These are phyloP conservation scores for Cyclospora cayetanensis DNA, from an alignment of 169 alveolate species.

Conservation along the genomic window DNA sequence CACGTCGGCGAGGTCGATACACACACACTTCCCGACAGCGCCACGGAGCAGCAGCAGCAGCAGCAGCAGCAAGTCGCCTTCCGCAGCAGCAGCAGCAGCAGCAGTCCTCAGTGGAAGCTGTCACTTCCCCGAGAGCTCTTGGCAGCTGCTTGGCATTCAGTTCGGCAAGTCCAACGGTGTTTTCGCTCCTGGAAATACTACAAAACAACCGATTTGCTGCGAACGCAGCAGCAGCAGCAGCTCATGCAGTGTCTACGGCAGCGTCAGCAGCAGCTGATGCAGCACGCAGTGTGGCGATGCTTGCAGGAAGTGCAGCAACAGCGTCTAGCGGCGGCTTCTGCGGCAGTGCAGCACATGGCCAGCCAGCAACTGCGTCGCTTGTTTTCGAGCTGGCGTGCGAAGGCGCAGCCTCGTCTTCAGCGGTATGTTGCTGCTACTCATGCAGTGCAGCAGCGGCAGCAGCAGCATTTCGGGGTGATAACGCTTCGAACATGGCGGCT, in stretches of 20 bases:
- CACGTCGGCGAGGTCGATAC: not conserved
- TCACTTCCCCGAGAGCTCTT: not conserved
- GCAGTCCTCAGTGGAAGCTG: slow-evolving; percentile 8
- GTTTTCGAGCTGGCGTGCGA: not conserved
- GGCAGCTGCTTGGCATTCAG: slow-evolving; percentile 17
- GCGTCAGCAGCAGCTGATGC: slow-evolving; percentile 4
- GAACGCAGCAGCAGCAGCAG: not conserved
- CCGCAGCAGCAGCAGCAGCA: slow-evolving; percentile 9
- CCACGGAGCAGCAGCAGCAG: no score
- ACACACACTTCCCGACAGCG: not conserved
- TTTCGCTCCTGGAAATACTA: not conserved
- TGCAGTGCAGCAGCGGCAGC: slow-evolving; percentile 1
- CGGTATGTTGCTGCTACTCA: not conserved
- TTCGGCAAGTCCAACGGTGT: not conserved
- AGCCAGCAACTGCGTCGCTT: not conserved
- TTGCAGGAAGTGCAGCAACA: not conserved
- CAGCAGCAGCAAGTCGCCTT: not conserved
- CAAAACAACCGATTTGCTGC: not conserved
- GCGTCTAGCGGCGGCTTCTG: not conserved
- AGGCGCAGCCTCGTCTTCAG: not conserved
- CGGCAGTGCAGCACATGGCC: not conserved
- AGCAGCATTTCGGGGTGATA: not conserved
- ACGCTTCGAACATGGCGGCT: not conserved
- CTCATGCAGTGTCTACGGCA: not conserved
- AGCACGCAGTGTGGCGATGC: not conserved